Conservation (phyloP, 768 basidiomycete species). For the Phylloporus sp. region DNA sequence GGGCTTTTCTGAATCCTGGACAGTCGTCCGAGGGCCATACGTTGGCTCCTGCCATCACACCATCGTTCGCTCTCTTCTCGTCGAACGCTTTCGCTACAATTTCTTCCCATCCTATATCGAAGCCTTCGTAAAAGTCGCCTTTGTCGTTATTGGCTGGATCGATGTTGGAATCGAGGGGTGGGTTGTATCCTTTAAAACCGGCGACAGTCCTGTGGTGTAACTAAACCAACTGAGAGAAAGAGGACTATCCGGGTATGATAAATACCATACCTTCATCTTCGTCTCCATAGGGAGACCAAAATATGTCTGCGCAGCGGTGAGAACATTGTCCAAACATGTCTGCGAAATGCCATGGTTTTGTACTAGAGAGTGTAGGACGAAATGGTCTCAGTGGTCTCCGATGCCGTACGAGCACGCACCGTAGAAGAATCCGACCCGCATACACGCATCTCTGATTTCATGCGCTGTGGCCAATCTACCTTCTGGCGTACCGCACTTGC, state of each 20-base stretch:
- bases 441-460: conserved; percentile 68
- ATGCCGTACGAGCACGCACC: conserved; percentile 35
- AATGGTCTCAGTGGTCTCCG: background rate
- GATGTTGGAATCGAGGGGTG: conserved; percentile 66
- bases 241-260: background rate
- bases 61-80: conserved; percentile 35
- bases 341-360: conserved; percentile 72
- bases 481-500: conserved; percentile 17
- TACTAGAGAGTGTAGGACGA: conserved; percentile 40
- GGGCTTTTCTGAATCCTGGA: conserved; percentile 54
- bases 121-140: conserved; percentile 92
- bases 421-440: conserved; percentile 84
- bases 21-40: conserved; percentile 68
- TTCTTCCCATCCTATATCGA: conserved; percentile 76
- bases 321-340: conserved; percentile 38
- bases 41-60: conserved; percentile 66
- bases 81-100: conserved; percentile 27
- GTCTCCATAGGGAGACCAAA: conserved; percentile 57
- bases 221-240: conserved; percentile 19
- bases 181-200: conserved; percentile 76
- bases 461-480: conserved; percentile 45
- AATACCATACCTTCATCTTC: conserved; percentile 57
- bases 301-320: conserved; percentile 52
- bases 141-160: conserved; percentile 55
- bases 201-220: conserved; percentile 61